phyloP scores from a whole-genome alignment of 129 eudicot species.

The Cynara cardunculus region DNA sequence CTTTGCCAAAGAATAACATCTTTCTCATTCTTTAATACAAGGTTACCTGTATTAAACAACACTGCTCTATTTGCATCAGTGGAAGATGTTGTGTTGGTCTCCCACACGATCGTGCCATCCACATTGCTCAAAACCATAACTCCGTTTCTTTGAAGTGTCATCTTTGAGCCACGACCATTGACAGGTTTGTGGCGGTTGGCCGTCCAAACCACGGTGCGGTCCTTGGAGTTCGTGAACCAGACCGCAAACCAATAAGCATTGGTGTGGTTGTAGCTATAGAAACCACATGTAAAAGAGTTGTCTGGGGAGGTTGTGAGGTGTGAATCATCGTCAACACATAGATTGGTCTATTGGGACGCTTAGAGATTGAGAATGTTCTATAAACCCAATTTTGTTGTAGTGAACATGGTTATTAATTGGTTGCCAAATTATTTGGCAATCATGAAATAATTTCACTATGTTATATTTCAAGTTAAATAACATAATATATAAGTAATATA shows the following conservation, averaged over 20 bases:
- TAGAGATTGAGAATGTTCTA: too few relatives aligned
- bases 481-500: too few relatives aligned
- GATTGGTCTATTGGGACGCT: too few relatives aligned
- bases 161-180: slow-evolving; percentile 40
- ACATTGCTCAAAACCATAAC: slow-evolving; percentile 32
- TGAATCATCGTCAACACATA: slow-evolving; percentile 25
- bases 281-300: slow-evolving; percentile 46
- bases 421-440: too few relatives aligned
- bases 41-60: slow-evolving; percentile 49
- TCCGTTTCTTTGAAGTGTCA: slow-evolving; percentile 37
- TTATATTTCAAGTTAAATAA: too few relatives aligned
- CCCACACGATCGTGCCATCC: slow-evolving; percentile 41
- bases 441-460: too few relatives aligned
- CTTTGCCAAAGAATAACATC: slow-evolving; percentile 47
- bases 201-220: slow-evolving; percentile 46
- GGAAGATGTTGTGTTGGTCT: slow-evolving; percentile 34
- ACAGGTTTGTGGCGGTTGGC: slow-evolving; percentile 52
- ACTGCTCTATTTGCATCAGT: slow-evolving; percentile 28
- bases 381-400: too few relatives aligned
- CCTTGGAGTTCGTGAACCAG: slow-evolving; percentile 51
- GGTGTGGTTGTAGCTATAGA: slow-evolving; percentile 15
- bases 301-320: slow-evolving; percentile 31
- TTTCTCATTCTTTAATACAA: slow-evolving; percentile 23
- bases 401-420: too few relatives aligned
- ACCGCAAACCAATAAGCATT: slow-evolving; percentile 50